Conservation (phyloP, 768 basidiomycete species). For the Mycena polygramma region DNA sequence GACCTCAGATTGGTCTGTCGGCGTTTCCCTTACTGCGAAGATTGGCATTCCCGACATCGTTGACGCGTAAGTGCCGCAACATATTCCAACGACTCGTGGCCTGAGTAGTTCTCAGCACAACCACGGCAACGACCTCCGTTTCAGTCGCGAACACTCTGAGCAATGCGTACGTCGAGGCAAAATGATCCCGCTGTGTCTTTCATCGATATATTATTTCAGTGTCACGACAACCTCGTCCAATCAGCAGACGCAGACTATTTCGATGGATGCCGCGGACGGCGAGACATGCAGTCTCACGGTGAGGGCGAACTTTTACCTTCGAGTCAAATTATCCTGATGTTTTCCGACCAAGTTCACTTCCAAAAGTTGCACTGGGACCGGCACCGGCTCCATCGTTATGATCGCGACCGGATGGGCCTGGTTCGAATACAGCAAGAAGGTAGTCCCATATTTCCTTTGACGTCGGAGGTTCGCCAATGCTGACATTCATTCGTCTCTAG, state of each 20-base stretch:
- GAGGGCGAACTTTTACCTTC: neutral
- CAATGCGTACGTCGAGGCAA: slow-evolving; percentile 17
- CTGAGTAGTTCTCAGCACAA: slow-evolving; percentile 1
- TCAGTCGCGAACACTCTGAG: slow-evolving; percentile 22
- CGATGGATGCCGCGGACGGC: slow-evolving; percentile 26
- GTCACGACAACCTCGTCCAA: slow-evolving; percentile 19
- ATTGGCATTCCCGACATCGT: slow-evolving; percentile 28
- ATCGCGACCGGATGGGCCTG: slow-evolving; percentile 27
- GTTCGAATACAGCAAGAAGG: slow-evolving; percentile 23
- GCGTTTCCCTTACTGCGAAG: slow-evolving; percentile 19
- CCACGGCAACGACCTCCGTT: slow-evolving; percentile 5
- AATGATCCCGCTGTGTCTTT: too few species aligned
- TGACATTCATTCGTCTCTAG: neutral
- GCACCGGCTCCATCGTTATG: slow-evolving; percentile 21
- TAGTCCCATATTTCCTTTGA: neutral
- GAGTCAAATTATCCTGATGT: neutral
- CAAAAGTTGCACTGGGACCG: slow-evolving; percentile 23
- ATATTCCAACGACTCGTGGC: neutral
- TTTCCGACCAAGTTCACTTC: slow-evolving; percentile 12
- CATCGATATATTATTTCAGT: neutral
- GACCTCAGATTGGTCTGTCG: slow-evolving; percentile 22
- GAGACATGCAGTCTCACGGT: slow-evolving; percentile 25
- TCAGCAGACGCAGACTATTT: slow-evolving; percentile 26
- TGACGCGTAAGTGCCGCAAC: slow-evolving; percentile 2
- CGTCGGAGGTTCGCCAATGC: neutral